Conservation (phyloP, 805 yeast species). For the Metschnikowia similis region DNA sequence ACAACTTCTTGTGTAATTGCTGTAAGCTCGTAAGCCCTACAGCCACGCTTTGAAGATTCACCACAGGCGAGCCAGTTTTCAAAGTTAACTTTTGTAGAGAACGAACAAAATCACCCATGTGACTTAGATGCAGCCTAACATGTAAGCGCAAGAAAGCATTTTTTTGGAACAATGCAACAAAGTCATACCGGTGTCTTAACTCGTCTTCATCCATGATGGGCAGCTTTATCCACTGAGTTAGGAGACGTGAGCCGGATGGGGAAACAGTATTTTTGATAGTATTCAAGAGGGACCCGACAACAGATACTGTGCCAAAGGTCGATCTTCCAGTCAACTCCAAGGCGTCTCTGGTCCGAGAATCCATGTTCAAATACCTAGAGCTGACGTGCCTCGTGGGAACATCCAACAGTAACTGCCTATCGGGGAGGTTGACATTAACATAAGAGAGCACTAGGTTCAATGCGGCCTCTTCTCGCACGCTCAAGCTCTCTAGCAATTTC, state of each 20-base stretch:
- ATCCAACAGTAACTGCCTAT: constrained; percentile 55
- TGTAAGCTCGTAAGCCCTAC: constrained; percentile 26
- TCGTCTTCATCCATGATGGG: constrained; percentile 63
- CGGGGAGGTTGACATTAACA: constrained; percentile 69
- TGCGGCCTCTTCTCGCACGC: constrained; percentile 54
- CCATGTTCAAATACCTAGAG: constrained; percentile 64
- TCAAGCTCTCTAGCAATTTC: constrained; percentile 31
- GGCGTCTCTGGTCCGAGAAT: constrained; percentile 71
- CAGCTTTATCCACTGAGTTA: constrained; percentile 76
- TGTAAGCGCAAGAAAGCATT: constrained; percentile 18
- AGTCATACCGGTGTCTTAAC: constrained; percentile 47
- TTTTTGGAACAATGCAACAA: constrained; percentile 29
- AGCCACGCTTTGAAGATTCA: constrained; percentile 28
- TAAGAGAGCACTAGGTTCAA: constrained; percentile 59
- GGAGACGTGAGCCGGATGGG: constrained; percentile 72
- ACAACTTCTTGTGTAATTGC: constrained; percentile 7
- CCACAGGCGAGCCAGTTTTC: constrained; percentile 30
- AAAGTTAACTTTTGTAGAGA: constrained; percentile 50
- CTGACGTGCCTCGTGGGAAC: constrained; percentile 59
- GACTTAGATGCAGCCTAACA: constrained; percentile 35
- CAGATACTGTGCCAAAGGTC: constrained; percentile 42
- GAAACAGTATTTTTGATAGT: constrained; percentile 73
- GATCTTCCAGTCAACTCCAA: constrained; percentile 63
- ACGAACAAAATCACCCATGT: constrained; percentile 55
- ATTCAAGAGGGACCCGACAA: constrained; percentile 68